phyloP scores from a whole-genome alignment of 2,329 filamentous ascomycete species.

The Neospermospora avenae region DNA sequence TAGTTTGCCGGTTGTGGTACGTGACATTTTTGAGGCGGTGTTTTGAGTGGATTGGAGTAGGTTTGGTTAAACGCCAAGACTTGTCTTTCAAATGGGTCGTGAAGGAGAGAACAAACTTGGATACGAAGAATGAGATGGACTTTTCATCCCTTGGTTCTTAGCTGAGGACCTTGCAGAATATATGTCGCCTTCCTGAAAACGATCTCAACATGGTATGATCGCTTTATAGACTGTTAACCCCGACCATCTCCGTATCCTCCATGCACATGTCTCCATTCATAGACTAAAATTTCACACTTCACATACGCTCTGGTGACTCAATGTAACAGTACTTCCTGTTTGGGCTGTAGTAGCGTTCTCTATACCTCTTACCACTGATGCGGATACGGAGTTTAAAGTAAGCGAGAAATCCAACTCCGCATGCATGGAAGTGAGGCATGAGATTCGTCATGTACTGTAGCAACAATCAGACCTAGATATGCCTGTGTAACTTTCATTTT shows the following conservation, averaged over 20 bases:
- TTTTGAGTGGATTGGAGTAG: neutral
- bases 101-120: neutral
- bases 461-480: too few relatives aligned
- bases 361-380: neutral
- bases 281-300: neutral
- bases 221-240: neutral
- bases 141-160: too few relatives aligned
- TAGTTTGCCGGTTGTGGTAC: slow-evolving; percentile 1
- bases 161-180: too few relatives aligned
- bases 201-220: neutral
- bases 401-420: too few relatives aligned
- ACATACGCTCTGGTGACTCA: neutral
- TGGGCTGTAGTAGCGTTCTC: neutral
- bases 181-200: neutral
- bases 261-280: neutral
- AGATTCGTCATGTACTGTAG: too few relatives aligned
- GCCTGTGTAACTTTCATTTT: too few relatives aligned
- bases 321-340: neutral
- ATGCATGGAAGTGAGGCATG: too few relatives aligned
- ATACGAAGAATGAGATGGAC: too few relatives aligned
- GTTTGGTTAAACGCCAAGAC: neutral
- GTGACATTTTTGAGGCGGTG: neutral
- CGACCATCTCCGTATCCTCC: neutral
- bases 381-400: neutral
- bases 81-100: neutral